Evolutionary conservation across 805 yeast species (phyloP), one percentile per base, ranked within the genome.

Genomic region (Candida morakotiae): DNA sequence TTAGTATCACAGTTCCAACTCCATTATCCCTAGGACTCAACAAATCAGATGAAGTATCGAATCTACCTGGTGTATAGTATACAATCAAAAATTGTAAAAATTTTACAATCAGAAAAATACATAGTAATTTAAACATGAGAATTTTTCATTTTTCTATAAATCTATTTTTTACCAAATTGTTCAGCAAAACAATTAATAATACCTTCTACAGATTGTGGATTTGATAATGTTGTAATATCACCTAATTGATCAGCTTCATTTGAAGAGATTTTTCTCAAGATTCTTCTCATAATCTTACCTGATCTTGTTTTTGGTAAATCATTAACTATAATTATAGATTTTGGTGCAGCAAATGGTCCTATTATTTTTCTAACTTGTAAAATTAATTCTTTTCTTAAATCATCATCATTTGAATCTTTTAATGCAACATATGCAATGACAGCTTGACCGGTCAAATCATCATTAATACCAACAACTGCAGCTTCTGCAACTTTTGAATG

Each of bases 281-380:
- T 83, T 68, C 93, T 75, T 75, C 93, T 79, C 93, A 83, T 83
- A 50, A 83, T 83, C 68, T 83, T 83, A 55, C 93, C 93, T 4
- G 88, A 81, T 69, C 93, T 79, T 9, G 93, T 83, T 73, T 83
- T 83, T 54, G 93, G 93, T 60, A 83, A 76, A 58, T 83, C 93
- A 51, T 75, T 76, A 36, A 83, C 91, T 38, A 83, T 60, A 31
- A 83, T 69, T 44, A 84, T 81, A 32, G 78, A 60, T 64, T 83
- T 83, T 47, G 93, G 93, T 30, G 91, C 87, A 26, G 93, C 93
- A 64, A 83, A 83, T 39, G 93, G 91, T 22, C 93, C 93, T 55
- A 83, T 83, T 59, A 81, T 87, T 51, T 75, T 77, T 62, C 93
- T 73, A 27, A 83, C 91, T 20, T 83, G 81, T 50, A 83, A 55